Evolutionary conservation across 495 filamentous ascomycete genomes (phyloP).

Genomic region (Talaromyces trachyspermus): DNA sequence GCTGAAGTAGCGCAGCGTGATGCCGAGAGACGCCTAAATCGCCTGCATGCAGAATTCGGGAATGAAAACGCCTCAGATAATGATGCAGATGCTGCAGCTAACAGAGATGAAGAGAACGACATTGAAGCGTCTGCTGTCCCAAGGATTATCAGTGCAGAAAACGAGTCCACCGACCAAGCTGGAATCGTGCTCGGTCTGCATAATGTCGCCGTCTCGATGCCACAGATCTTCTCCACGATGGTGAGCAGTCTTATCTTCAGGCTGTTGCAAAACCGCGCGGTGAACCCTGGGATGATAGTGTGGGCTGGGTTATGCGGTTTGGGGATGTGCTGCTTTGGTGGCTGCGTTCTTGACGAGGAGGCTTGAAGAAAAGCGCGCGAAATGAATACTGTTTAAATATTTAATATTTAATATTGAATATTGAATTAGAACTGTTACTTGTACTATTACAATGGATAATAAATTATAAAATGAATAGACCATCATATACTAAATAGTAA

Average conservation of each 20-base stretch:
- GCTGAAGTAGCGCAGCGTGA: conserved; percentile 78
- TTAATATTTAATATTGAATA: too few species aligned
- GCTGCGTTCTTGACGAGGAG: conserved; percentile 60
- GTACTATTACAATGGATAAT: not conserved
- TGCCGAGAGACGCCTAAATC: conserved; percentile 51
- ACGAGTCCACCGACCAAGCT: conserved; percentile 56
- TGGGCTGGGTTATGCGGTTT: conserved; percentile 75
- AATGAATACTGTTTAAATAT: too few species aligned
- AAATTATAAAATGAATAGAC: too few species aligned
- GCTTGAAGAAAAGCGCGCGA: conserved; percentile 27
- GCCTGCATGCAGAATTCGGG: conserved; percentile 23
- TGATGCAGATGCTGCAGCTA: conserved; percentile 9
- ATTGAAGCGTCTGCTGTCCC: conserved; percentile 11
- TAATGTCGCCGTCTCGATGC: conserved; percentile 82
- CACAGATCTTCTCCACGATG: conserved; percentile 81
- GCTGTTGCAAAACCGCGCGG: conserved; percentile 71
- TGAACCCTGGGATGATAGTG: conserved; percentile 72
- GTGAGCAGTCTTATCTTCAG: conserved; percentile 75
- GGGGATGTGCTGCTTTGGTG: conserved; percentile 70
- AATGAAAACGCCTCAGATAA: conserved; percentile 10
- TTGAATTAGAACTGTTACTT: not conserved
- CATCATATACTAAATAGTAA: too few species aligned
- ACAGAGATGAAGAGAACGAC: conserved; percentile 17
- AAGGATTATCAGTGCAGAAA: conserved; percentile 23
- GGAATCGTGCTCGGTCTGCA: conserved; percentile 86